Conservation (phyloP, 306 rosid species). For the Trifolium pratense region DNA sequence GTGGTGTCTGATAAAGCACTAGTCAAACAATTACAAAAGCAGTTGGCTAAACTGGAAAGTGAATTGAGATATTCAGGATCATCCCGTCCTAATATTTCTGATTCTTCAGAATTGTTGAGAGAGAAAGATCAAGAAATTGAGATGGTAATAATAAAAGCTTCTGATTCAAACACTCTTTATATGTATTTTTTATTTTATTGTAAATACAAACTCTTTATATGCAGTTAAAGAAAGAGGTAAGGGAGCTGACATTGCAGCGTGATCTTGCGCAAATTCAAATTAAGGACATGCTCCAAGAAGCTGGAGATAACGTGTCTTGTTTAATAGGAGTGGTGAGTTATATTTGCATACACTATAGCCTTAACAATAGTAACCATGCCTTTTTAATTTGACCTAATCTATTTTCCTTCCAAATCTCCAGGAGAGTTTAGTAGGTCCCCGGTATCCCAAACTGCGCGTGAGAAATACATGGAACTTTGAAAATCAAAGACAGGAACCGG, state of each 20-base stretch:
- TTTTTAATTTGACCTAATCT: slow-evolving; percentile 35
- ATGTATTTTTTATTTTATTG: slow-evolving; percentile 28
- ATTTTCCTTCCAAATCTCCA: slow-evolving; percentile 46
- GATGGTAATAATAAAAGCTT: slow-evolving; percentile 58
- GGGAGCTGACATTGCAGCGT: slow-evolving; percentile 64
- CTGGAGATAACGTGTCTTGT: slow-evolving; percentile 60
- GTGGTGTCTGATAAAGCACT: slow-evolving; percentile 94
- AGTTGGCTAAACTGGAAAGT: slow-evolving; percentile 79
- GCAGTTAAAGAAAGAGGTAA: slow-evolving; percentile 84
- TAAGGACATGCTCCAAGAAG: slow-evolving; percentile 67
- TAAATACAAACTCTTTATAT: slow-evolving; percentile 28
- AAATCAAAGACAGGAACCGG: slow-evolving; percentile 50
- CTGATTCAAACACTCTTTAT: slow-evolving; percentile 1
- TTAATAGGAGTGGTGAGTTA: slow-evolving; percentile 56
- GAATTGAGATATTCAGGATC: slow-evolving; percentile 69
- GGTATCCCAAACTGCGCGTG: slow-evolving; percentile 66
- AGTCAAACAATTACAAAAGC: slow-evolving; percentile 90
- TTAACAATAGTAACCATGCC: slow-evolving; percentile 13
- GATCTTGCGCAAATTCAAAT: slow-evolving; percentile 80
- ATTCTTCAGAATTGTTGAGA: slow-evolving; percentile 62
- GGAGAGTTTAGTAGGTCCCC: slow-evolving; percentile 60
- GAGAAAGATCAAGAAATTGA: slow-evolving; percentile 86
- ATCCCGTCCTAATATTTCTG: slow-evolving; percentile 42
- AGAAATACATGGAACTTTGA: slow-evolving; percentile 67
- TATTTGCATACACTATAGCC: slow-evolving; percentile 28